Conservation (phyloP, 805 yeast genomes). For the Hanseniaspora jakobsenii region DNA sequence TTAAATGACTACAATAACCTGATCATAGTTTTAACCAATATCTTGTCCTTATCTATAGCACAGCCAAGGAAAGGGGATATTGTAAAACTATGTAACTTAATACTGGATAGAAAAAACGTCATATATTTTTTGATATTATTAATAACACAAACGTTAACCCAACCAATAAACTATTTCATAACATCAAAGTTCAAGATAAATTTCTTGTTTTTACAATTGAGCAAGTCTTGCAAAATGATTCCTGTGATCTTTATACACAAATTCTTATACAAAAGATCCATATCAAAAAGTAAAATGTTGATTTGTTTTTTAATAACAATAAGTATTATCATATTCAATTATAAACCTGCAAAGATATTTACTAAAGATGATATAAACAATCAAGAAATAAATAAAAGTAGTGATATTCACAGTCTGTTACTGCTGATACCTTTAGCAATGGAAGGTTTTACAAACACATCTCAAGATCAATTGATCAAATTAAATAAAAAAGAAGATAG, state of each 20-base stretch:
- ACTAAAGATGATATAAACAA: too few relatives aligned
- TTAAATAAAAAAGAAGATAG: constrained; percentile 3
- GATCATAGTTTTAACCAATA: constrained; percentile 68
- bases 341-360: constrained; percentile 26
- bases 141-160: constrained; percentile 41
- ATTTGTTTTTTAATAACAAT: constrained; percentile 69
- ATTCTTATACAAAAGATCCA: constrained; percentile 52
- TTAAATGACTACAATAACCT: constrained; percentile 46
- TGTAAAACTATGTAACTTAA: constrained; percentile 25
- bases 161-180: constrained; percentile 70
- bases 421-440: constrained; percentile 1
- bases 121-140: constrained; percentile 36
- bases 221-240: constrained; percentile 84
- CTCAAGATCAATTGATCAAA: constrained; percentile 17
- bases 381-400: constrained; percentile 25
- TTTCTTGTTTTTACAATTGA: constrained; percentile 69
- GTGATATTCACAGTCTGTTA: constrained; percentile 15
- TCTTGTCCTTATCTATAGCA: constrained; percentile 51
- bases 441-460: constrained; percentile 58
- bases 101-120: constrained; percentile 28
- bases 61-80: constrained; percentile 24
- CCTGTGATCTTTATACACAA: constrained; percentile 88
- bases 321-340: constrained; percentile 70
- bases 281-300: constrained; percentile 62
- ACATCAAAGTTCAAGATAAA: constrained; percentile 73